Percentiles rank a stretch among this genome's conserved stretches.
These are phyloP conservation scores for Verticillium alfalfae DNA, from an alignment of 2,329 filamentous ascomycete species.

Conservation along the genomic window DNA sequence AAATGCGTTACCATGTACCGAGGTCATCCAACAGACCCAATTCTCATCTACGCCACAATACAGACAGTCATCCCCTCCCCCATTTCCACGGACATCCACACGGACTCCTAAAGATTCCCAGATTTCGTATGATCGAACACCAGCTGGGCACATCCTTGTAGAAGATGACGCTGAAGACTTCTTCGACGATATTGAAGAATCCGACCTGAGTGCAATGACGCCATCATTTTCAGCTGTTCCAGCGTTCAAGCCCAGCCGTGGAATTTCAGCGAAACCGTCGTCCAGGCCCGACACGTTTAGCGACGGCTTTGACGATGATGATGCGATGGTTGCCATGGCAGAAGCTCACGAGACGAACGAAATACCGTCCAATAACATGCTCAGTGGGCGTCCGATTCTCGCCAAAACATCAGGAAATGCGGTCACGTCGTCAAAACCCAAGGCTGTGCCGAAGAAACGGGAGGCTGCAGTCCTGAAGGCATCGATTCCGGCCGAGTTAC, in stretches of 20 bases:
- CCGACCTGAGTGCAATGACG: neutral
- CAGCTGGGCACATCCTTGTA: neutral
- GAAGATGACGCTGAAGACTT: constrained; percentile 22
- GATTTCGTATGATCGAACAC: neutral
- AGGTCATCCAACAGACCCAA: constrained; percentile 50
- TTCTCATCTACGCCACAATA: constrained; percentile 19
- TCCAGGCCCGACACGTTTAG: constrained; percentile 29
- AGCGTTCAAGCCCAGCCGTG: neutral
- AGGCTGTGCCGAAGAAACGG: constrained; percentile 23
- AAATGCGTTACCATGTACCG: constrained; percentile 19
- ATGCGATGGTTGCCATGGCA: constrained; percentile 46
- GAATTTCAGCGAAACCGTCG: constrained; percentile 4
- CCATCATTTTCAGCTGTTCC: neutral
- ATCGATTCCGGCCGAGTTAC: constrained; percentile 43
- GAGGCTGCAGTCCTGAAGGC: constrained; percentile 21
- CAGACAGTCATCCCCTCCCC: constrained; percentile 8
- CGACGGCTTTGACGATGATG: constrained; percentile 41
- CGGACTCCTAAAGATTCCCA: neutral
- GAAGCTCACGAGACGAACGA: constrained; percentile 42
- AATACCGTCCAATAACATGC: constrained; percentile 19
- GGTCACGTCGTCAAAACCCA: constrained; percentile 22
- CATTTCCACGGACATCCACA: constrained; percentile 12
- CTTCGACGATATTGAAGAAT: constrained; percentile 17
- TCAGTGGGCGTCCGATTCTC: constrained; percentile 29
- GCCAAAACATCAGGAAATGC: constrained; percentile 45